Evolutionary conservation across 345 rosid species (phyloP).

Genomic region (Corchorus olitorius): DNA sequence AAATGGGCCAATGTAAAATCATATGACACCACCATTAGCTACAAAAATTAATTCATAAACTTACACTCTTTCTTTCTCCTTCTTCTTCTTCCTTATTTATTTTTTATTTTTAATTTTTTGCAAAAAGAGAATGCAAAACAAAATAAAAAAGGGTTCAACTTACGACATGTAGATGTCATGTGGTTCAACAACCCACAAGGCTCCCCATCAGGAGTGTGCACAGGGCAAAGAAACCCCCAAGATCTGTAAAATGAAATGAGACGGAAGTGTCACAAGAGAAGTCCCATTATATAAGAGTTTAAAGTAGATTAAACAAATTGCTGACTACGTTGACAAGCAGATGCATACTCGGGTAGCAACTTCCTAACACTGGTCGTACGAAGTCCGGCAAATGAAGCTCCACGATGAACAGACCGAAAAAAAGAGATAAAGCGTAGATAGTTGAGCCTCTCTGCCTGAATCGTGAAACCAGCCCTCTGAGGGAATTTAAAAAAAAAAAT

Average conservation of each 20-base stretch:
- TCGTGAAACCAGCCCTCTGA: slow-evolving; percentile 93
- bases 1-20: background rate
- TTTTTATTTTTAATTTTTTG: too few relatives aligned
- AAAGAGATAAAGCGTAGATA: slow-evolving; percentile 87
- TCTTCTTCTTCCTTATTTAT: too few relatives aligned
- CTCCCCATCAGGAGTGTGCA: slow-evolving; percentile 98
- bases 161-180: slow-evolving; percentile 82
- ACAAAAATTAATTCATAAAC: background rate
- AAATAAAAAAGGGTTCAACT: slow-evolving; percentile 34
- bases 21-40: background rate
- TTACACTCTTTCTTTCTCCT: too few relatives aligned
- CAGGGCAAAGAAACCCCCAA: slow-evolving; percentile 99
- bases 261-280: background rate
- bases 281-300: background rate
- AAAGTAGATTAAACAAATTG: slow-evolving; percentile 19
- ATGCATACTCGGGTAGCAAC: slow-evolving; percentile 90
- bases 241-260: slow-evolving; percentile 52
- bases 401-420: slow-evolving; percentile 95
- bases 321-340: slow-evolving; percentile 11
- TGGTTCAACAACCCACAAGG: slow-evolving; percentile 97
- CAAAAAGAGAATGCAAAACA: background rate
- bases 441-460: slow-evolving; percentile 98
- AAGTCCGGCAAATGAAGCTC: slow-evolving; percentile 95
- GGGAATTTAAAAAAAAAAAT: background rate
- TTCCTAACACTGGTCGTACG: slow-evolving; percentile 97